A percentile compares a stretch with the other conserved stretches of the same genome.
Conservation (phyloP, 2,329 filamentous ascomycete genomes). For the Cordyceps cateniannulata region DNA sequence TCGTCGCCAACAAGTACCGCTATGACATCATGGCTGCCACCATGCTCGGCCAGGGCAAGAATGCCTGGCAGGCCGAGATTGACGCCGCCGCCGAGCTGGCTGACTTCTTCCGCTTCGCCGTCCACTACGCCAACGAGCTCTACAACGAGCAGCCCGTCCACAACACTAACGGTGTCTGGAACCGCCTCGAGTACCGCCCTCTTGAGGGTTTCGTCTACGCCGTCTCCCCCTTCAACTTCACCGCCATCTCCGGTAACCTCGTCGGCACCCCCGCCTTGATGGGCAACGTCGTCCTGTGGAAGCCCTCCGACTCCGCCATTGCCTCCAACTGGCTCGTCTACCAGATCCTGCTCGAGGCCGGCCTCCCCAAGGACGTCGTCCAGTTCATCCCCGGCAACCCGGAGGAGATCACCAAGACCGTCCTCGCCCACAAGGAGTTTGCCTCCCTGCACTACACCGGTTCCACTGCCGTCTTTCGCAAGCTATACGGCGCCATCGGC, state of each 20-base stretch:
- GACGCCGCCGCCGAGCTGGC: constrained; percentile 87
- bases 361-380: constrained; percentile 81
- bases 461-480: constrained; percentile 84
- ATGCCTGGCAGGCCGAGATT: constrained; percentile 98
- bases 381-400: constrained; percentile 91
- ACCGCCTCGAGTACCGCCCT: constrained; percentile 80
- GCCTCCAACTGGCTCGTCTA: constrained; percentile 89
- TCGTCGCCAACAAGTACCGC: constrained; percentile 86
- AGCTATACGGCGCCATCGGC: constrained; percentile 81
- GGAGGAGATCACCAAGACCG: constrained; percentile 71
- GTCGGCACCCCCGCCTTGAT: constrained; percentile 76
- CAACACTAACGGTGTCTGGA: constrained; percentile 82
- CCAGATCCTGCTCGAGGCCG: constrained; percentile 84
- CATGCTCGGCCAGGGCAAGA: constrained; percentile 96
- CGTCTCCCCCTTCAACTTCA: constrained; percentile 95
- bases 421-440: constrained; percentile 72
- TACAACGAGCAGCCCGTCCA: constrained; percentile 83
- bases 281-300: constrained; percentile 95
- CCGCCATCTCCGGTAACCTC: constrained; percentile 85
- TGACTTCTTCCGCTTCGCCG: constrained; percentile 92
- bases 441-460: constrained; percentile 94
- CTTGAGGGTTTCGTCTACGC: constrained; percentile 96
- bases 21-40: constrained; percentile 96
- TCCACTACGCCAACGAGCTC: constrained; percentile 86
- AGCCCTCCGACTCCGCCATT: constrained; percentile 84